phyloP scores from a whole-genome alignment of 1,284 basidiomycete species.

The Ustanciosporium gigantosporum region DNA sequence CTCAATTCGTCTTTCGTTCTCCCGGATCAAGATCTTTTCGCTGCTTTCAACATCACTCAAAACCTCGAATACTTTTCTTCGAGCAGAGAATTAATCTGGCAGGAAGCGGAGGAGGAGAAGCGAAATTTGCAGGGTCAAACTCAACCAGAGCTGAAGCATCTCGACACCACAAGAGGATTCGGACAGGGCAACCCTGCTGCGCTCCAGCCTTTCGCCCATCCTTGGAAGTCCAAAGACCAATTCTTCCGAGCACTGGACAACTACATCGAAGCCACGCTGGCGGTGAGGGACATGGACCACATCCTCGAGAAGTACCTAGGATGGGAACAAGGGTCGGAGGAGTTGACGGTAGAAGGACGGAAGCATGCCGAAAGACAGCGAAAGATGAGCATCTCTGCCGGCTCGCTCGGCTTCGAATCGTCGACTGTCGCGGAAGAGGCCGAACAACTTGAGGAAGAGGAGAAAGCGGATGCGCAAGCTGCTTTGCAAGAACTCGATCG shows the following conservation, averaged over 20 bases:
- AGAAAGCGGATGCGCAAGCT: not conserved
- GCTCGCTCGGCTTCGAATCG: slow-evolving; percentile 5
- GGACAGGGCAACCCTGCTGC: slow-evolving; percentile 23
- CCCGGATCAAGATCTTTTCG: slow-evolving; percentile 18
- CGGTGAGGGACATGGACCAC: slow-evolving; percentile 20
- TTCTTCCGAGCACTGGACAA: slow-evolving; percentile 34
- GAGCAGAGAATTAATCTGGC: slow-evolving; percentile 40
- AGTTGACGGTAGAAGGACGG: slow-evolving; percentile 39
- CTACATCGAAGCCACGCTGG: slow-evolving; percentile 17
- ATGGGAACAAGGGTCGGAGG: slow-evolving; percentile 36
- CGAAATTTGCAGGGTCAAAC: slow-evolving; percentile 8
- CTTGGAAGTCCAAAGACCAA: slow-evolving; percentile 26
- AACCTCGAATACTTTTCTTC: slow-evolving; percentile 14
- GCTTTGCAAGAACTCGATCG: not conserved
- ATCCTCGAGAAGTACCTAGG: slow-evolving; percentile 31
- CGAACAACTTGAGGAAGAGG: no score
- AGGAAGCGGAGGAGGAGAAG: slow-evolving; percentile 48
- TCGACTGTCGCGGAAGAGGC: slow-evolving; percentile 1
- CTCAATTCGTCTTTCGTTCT: slow-evolving; percentile 37
- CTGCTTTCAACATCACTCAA: slow-evolving; percentile 19
- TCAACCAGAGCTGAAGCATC: slow-evolving; percentile 3
- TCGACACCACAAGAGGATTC: slow-evolving; percentile 16
- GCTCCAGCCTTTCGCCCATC: slow-evolving; percentile 36
- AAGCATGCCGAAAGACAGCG: slow-evolving; percentile 36
- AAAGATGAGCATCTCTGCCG: slow-evolving; percentile 27